Conservation (phyloP, 179 eudicot species). For the Dionaea muscipula region DNA sequence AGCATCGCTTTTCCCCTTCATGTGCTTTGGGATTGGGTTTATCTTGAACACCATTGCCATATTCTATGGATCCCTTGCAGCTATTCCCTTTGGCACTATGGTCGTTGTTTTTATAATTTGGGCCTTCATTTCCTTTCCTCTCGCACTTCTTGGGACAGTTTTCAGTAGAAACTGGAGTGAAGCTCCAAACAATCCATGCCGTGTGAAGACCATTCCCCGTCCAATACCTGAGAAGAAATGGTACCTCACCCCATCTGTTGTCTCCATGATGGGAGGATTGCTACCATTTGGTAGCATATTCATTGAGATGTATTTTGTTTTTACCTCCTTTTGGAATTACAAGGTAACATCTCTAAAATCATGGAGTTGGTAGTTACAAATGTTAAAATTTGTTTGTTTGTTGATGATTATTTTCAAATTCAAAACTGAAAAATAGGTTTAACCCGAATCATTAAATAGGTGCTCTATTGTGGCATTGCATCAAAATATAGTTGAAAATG, state of each 20-base stretch:
- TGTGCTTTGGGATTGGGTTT: slow-evolving; percentile 62
- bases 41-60: slow-evolving; percentile 49
- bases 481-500: too few relatives aligned
- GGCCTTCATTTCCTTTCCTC: slow-evolving; percentile 60
- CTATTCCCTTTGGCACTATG: slow-evolving; percentile 64
- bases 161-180: slow-evolving; percentile 62
- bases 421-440: too few relatives aligned
- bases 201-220: slow-evolving; percentile 67
- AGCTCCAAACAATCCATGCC: slow-evolving; percentile 63
- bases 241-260: slow-evolving; percentile 56
- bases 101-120: slow-evolving; percentile 53
- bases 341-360: slow-evolving; percentile 26
- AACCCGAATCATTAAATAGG: too few relatives aligned
- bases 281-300: slow-evolving; percentile 70
- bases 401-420: too few relatives aligned
- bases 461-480: too few relatives aligned
- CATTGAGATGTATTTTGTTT: slow-evolving; percentile 66
- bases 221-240: slow-evolving; percentile 72
- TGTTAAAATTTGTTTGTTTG: not conserved
- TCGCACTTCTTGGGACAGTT: slow-evolving; percentile 62
- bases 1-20: slow-evolving; percentile 55
- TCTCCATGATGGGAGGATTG: slow-evolving; percentile 62
- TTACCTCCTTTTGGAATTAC: slow-evolving; percentile 69
- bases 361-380: not conserved
- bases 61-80: slow-evolving; percentile 55